Evolutionary conservation across 2,329 filamentous ascomycete species (phyloP).

Genomic region (Xylariaceae sp.): DNA sequence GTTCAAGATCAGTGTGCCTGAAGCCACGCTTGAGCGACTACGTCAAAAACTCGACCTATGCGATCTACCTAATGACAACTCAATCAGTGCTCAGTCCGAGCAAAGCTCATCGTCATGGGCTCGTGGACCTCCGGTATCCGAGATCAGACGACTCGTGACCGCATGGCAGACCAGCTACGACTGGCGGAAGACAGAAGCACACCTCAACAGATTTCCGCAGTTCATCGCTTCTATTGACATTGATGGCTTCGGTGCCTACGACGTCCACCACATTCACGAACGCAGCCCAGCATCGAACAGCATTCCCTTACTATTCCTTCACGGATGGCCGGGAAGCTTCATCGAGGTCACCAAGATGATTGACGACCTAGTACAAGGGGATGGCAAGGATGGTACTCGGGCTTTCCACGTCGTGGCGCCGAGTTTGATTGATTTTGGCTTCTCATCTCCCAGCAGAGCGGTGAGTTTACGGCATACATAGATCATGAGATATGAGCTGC

Average conservation of each 20-base stretch:
- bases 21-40: constrained; percentile 3
- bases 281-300: constrained; percentile 44
- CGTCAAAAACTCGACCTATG: constrained; percentile 15
- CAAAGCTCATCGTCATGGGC: constrained; percentile 33
- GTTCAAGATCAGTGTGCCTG: constrained; percentile 5
- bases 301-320: constrained; percentile 19
- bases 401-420: constrained; percentile 18
- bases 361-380: not conserved
- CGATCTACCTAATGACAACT: constrained; percentile 2
- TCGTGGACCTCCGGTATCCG: constrained; percentile 43
- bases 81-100: not conserved
- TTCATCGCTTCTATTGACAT: constrained; percentile 60
- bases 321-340: constrained; percentile 20
- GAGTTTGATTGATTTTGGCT: constrained; percentile 16
- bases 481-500: not conserved
- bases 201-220: constrained; percentile 66
- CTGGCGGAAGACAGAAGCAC: constrained; percentile 65
- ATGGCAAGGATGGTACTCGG: not conserved
- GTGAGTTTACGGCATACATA: not conserved
- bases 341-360: constrained; percentile 13
- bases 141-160: constrained; percentile 45
- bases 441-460: constrained; percentile 6
- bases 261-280: constrained; percentile 71
- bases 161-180: constrained; percentile 57
- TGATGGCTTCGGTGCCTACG: constrained; percentile 63